Evolutionary conservation across 768 basidiomycete genomes (phyloP), one percentile per base, ranked within the genome.

Genomic region (Lactarius tabidus): DNA sequence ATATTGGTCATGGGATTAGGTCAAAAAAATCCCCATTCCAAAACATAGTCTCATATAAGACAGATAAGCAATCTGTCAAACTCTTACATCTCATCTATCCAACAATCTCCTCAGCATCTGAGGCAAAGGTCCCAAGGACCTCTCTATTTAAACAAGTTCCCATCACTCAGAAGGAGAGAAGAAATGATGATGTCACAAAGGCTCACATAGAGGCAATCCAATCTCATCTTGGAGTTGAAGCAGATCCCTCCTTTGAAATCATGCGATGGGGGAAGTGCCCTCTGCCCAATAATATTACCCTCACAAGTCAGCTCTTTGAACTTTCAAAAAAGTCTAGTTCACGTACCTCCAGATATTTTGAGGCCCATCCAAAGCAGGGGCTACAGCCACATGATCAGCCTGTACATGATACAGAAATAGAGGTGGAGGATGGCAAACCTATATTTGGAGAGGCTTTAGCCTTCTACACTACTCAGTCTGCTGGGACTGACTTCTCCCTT

Each of bases 61-160:
- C 33, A 33, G 33, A 33, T 8, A 33, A 33, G 33, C 33, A 33
- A 8, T 33, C 33, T 4, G 58, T 28, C 18, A 41, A 3, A n/a
- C 26, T n/a, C 29, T n/a, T 41, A 59, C 43, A 29, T 39, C 29
- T 38, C 41, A 10, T 28, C 31, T n/a, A 59, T 31, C 28, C 58
- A 59, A 28, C 17, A 41, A 28, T 41, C 58, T 39, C 20, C 26
- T 29, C 43, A 77, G 74, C 76, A 23, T 35, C 41, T 28, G 23
- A 45, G 45, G 36, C 58, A 28, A 59, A 14, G 15, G 31, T 28
- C 12, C 51, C 26, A 14, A 52, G 17, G 51, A 52, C 23, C 10
- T 29, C 12, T 15, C 23, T 52, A 28, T 52, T 52, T 26, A 29
- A 18, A 23, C 5, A 52, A 17, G 1, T 52, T 52, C 51, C 12